Evolutionary conservation across 2,329 filamentous ascomycete species (phyloP), one percentile per base, ranked within the genome.

Genomic region (Pleurostoma richardsiae): DNA sequence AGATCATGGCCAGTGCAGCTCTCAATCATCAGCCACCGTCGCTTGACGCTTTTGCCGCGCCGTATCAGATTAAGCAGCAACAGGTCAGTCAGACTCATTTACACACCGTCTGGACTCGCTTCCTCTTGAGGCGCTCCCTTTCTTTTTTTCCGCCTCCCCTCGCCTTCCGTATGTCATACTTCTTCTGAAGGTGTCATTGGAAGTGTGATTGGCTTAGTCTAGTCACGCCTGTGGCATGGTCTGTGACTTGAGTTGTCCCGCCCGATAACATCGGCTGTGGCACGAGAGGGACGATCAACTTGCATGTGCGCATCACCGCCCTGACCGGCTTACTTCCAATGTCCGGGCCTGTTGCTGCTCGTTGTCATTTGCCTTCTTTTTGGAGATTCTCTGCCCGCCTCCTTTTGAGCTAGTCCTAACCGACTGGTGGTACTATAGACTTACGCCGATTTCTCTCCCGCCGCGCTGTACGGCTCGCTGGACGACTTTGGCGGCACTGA

Each of bases 401-500:
- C 8, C 33, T 36, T n/a, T 8, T 8, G 33, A 36, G 33, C n/a
- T 36, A n/a, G n/a, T 36, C n/a, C 33, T 36, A 36, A 46, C 39
- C 40, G 43, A 43, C 19, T 19, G 19, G 39, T 43, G 41, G 39
- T 44, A 28, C 30, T 42, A 47, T 53, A 47, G 48, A 44, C 49
- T 40, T 54, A 58, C 39, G 30, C 52, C 26, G 52, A 58, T 44
- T 54, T 59, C 45, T 59, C 59, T 1, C 58, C 59, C 10, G 45
- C 49, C 28, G 51, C 56, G 10, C 39, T 59, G 43, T 61, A 60
- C 41, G 52, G 49, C 52, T 52, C 56, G 6, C 47, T 58, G 6
- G 60, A 64, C 30, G 60, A 64, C 47, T 65, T 59, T 47, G 53
- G 44, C 49, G 46, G 47, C 41, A 54, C 57, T 36, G 63, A 68